Evolutionary conservation across 805 yeast genomes (phyloP), one percentile per base, ranked within the genome.

Genomic region (Yarrowia deformans): DNA sequence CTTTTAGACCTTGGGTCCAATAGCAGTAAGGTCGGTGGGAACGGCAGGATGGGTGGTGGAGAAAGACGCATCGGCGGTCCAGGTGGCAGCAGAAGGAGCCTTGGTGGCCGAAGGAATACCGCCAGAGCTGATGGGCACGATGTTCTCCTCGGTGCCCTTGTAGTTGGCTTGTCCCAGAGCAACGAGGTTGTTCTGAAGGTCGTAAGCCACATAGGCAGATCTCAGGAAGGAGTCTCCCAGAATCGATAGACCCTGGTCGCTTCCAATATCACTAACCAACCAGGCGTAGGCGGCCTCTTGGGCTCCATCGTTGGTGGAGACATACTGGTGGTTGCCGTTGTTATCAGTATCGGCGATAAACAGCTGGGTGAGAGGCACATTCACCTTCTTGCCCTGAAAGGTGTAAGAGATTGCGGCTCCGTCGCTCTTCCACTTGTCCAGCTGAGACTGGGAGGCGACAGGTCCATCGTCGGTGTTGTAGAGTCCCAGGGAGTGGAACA

Each of bases 151-250:
- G 35, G 56, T 8, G 42, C 18, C 9, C 12, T 37, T 70, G 52
- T 48, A 48, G 37, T 48, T 48, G 23, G 82, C 83, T 72, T 81
- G 85, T 5, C 87, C 90, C 68, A 89, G 72, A 1, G 88, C 85
- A 43, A 87, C 79, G 71, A 82, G 79, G 58, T 76, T 77, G 70
- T 81, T 82, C 34, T 87, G 90, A 61, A 88, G 78, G 74, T 89
- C 89, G 75, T 83, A 87, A 14, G 87, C 90, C 34, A 85, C 82
- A 74, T 89, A 89, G 6, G 87, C 87, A 54, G 83, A 81, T 68
- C 89, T 81, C 70, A 89, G 78, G 74, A 88, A 83, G 67, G 83
- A 81, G 74, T 87, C 90, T 32, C 93, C 93, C 43, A 67, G 43
- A 42, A 58, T 32, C 16, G 8, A 2, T 34, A 12, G 60, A 10